Conservation (phyloP, 139 green algal genomes). For the Zygnema circumcarinatum region DNA sequence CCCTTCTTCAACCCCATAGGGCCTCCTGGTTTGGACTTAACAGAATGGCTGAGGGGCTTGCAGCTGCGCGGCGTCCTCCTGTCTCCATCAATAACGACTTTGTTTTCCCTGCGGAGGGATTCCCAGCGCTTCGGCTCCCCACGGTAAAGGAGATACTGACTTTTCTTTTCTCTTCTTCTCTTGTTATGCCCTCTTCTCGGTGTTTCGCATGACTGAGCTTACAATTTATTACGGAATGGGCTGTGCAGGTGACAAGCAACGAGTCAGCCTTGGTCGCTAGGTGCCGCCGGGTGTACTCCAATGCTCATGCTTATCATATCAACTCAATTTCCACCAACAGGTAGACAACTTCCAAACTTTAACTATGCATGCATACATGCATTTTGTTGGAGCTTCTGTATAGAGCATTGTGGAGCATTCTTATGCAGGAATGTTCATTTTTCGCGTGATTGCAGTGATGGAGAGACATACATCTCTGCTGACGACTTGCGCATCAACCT, state of each 20-base stretch:
- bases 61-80: not conserved
- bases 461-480: slow-evolving; percentile 93
- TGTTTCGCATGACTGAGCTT: no score
- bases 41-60: not conserved
- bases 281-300: slow-evolving; percentile 81
- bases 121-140: slow-evolving; percentile 28
- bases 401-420: no score
- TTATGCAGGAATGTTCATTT: no score
- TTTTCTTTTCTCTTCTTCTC: no score
- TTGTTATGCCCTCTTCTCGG: no score
- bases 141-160: slow-evolving; percentile 12
- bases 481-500: slow-evolving; percentile 69
- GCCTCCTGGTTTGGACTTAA: not conserved
- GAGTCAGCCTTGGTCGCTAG: slow-evolving; percentile 68
- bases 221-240: not conserved
- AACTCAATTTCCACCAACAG: slow-evolving; percentile 85
- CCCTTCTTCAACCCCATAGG: not conserved
- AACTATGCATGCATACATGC: not conserved
- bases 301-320: slow-evolving; percentile 99
- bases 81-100: slow-evolving; percentile 15
- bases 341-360: no score
- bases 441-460: slow-evolving; percentile 79
- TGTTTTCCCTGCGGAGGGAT: slow-evolving; percentile 29
- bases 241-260: slow-evolving; percentile 46
- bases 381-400: slow-evolving; percentile 15